Percentiles rank a stretch among this genome's conserved stretches.
Conservation (phyloP, 2,329 filamentous ascomycete genomes). For the Neonectria coccinea region DNA sequence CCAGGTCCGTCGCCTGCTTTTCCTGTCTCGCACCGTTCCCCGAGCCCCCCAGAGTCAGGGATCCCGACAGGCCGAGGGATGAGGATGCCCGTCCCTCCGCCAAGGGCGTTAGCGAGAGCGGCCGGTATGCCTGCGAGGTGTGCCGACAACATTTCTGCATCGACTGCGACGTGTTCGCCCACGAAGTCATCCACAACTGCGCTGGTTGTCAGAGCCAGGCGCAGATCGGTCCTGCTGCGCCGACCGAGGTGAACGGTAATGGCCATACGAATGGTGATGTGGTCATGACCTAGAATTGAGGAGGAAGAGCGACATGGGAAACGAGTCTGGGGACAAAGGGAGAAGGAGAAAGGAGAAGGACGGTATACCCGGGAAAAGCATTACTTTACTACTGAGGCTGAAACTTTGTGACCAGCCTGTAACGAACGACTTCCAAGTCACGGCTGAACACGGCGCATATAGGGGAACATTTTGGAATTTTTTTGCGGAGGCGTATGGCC, state of each 20-base stretch:
- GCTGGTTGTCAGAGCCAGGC: slow-evolving; percentile 80
- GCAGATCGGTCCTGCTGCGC: slow-evolving; percentile 28
- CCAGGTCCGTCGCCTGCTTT: slow-evolving; percentile 74
- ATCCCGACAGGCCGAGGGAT: slow-evolving; percentile 40
- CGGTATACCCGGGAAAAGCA: slow-evolving; percentile 35
- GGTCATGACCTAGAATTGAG: slow-evolving; percentile 50
- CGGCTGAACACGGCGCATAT: slow-evolving; percentile 27
- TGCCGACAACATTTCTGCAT: slow-evolving; percentile 96
- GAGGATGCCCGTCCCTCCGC: slow-evolving; percentile 41
- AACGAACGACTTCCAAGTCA: slow-evolving; percentile 20
- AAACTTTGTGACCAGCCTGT: slow-evolving; percentile 28
- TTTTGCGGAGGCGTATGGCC: slow-evolving; percentile 12
- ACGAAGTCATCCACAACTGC: slow-evolving; percentile 95
- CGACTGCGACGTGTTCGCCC: slow-evolving; percentile 95
- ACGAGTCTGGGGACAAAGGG: neutral
- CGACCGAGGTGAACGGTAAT: slow-evolving; percentile 48
- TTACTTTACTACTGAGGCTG: slow-evolving; percentile 24
- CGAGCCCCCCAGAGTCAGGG: slow-evolving; percentile 48
- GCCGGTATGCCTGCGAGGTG: slow-evolving; percentile 88
- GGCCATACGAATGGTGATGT: slow-evolving; percentile 56
- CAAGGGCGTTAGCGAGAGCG: slow-evolving; percentile 84
- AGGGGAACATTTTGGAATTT: slow-evolving; percentile 14
- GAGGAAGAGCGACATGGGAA: slow-evolving; percentile 6
- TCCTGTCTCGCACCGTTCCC: slow-evolving; percentile 83
- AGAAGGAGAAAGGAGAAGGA: slow-evolving; percentile 1